Evolutionary conservation across 139 green algal genomes (phyloP).

Genomic region (Volvox africanus): DNA sequence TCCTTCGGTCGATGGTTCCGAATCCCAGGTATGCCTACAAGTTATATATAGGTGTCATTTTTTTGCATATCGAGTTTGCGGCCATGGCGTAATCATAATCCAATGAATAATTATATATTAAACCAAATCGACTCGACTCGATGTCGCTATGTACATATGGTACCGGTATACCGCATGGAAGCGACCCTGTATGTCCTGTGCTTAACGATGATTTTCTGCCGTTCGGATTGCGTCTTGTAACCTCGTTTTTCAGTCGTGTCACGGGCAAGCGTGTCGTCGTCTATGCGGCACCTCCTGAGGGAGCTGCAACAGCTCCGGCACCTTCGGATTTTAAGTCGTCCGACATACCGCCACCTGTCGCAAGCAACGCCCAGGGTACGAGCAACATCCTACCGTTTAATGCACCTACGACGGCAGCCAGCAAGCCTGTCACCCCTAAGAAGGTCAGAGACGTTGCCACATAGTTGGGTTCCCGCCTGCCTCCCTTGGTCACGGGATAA

Average conservation of each 20-base stretch:
- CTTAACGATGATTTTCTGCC: not conserved
- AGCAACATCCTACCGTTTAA: constrained; percentile 24
- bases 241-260: not conserved
- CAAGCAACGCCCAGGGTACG: not conserved
- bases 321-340: not conserved
- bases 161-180: too few species aligned
- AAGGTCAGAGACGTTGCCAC: not conserved
- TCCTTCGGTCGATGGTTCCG: not conserved
- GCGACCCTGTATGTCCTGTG: too few species aligned
- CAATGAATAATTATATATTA: not conserved
- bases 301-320: not conserved
- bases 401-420: not conserved
- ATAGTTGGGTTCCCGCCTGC: too few species aligned
- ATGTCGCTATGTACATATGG: not conserved
- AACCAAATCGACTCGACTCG: not conserved
- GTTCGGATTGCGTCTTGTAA: not conserved
- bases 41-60: not conserved
- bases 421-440: not conserved
- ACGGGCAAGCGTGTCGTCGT: not conserved
- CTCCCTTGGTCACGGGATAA: too few species aligned
- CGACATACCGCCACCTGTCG: not conserved
- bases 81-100: not conserved
- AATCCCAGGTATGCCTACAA: not conserved
- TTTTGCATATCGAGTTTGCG: not conserved
- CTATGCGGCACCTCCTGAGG: not conserved